Base-by-base conservation (phyloP, 2,329 filamentous ascomycete species). In the Periconia digitata region DNA sequence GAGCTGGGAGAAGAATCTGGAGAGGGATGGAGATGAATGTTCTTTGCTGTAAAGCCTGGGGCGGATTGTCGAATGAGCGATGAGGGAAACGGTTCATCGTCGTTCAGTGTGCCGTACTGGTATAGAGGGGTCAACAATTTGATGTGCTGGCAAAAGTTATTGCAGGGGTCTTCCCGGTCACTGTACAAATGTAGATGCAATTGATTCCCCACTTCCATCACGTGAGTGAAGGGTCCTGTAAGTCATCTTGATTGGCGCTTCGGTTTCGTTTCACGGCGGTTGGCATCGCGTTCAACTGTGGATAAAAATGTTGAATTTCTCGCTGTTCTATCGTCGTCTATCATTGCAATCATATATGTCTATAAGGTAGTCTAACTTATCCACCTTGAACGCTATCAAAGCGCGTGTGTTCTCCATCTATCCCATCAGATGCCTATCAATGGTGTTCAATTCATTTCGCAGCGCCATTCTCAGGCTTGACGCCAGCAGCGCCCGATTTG, bases 401-500 rank as follows among this genome's bases (percentile, higher is more conserved):
- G 27, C 27, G 27, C 27, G n/a, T 32, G 27, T n/a, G n/a, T n/a
- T n/a, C n/a, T n/a, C n/a, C n/a, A 6, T 10, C n/a, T 16, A 37
- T 29, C 15, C 15, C 32, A 21, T 8, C 13, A 18, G 38, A 21
- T 15, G n/a, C n/a, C n/a, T n/a, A n/a, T n/a, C n/a, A n/a, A n/a
- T n/a, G n/a, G n/a, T n/a, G n/a, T n/a, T n/a, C n/a, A n/a, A n/a
- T n/a, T n/a, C n/a, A n/a, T 21, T 55, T 50, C 37, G 39, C 6
- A 17, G 8, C 29, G 17, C 17, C 40, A 8, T 20, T 36, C 27
- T 21, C 27, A 10, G 46, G 44, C 7, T 58, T 50, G 24, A 69
- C 48, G 7, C 73, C 74, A 37, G 74, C 74, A 45, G 70, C 64
- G 8, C 75, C 75, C 43, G 69, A 70, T 66, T 78, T 75, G 67